Percentiles rank a stretch among this genome's conserved stretches.
Conservation (phyloP, 331 rosid genomes). For the Saraca asoca region DNA sequence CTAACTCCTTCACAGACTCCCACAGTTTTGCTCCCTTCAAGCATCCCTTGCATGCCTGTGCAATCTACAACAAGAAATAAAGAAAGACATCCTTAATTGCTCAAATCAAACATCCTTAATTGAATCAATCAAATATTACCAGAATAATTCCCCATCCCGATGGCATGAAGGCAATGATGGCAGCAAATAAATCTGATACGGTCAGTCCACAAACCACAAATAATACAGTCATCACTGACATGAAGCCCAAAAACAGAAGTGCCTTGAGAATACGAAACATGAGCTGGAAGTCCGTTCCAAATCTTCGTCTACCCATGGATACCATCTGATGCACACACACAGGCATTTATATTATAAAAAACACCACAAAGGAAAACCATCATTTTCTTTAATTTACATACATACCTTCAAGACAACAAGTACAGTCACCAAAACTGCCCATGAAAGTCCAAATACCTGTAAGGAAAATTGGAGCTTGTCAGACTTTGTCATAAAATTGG, state of each 20-base stretch:
- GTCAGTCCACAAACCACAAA: conserved; percentile 62
- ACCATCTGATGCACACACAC: conserved; percentile 50
- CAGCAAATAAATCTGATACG: conserved; percentile 61
- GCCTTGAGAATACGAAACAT: conserved; percentile 66
- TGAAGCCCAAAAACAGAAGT: conserved; percentile 60
- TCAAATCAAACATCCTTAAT: too few species aligned
- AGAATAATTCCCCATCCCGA: conserved; percentile 68
- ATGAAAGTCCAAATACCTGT: conserved; percentile 84
- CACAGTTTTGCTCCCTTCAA: conserved; percentile 46
- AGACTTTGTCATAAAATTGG: conserved; percentile 34
- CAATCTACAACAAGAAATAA: conserved; percentile 40
- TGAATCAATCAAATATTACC: too few species aligned
- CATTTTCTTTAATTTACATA: too few species aligned
- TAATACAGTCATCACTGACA: conserved; percentile 58
- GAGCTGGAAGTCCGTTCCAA: conserved; percentile 61
- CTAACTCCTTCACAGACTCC: conserved; percentile 61
- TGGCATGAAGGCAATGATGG: conserved; percentile 64
- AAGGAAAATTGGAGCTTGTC: conserved; percentile 37
- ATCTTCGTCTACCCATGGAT: conserved; percentile 60
- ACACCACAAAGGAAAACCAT: too few species aligned
- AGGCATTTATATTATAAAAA: too few species aligned
- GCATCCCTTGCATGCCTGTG: conserved; percentile 52
- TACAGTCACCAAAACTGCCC: conserved; percentile 68
- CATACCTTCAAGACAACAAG: conserved; percentile 83
- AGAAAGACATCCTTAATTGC: not conserved